These are phyloP conservation scores for Aristolochia contorta DNA, from an alignment of 164 flowering plant species.

Conservation along the genomic window DNA sequence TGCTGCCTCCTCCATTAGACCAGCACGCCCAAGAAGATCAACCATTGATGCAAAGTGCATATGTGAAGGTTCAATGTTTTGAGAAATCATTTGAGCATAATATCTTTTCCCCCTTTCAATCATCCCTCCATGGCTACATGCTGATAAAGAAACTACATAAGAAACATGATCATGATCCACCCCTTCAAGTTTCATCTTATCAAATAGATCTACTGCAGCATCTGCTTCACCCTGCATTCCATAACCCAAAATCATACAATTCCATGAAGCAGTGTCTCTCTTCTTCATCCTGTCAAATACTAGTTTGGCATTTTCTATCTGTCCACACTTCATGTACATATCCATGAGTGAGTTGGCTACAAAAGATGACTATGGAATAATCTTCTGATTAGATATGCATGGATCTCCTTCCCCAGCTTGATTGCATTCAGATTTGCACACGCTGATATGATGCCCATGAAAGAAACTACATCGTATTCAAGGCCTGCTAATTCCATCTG, in stretches of 20 bases:
- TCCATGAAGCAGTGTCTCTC: conserved; percentile 21
- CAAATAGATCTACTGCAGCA: conserved; percentile 30
- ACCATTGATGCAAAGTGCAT: conserved; percentile 33
- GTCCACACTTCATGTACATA: conserved; percentile 15
- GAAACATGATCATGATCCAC: conserved; percentile 18
- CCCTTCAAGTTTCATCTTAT: conserved; percentile 13
- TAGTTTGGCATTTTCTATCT: conserved; percentile 8
- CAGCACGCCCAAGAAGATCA: conserved; percentile 24
- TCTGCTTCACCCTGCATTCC: conserved; percentile 37
- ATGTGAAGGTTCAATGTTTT: conserved; percentile 10
- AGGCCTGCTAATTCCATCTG: conserved; percentile 10
- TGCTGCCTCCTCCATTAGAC: conserved; percentile 12
- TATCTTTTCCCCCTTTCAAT: conserved; percentile 19
- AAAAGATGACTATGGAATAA: conserved; percentile 4
- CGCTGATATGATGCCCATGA: conserved; percentile 11
- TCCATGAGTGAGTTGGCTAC: conserved; percentile 14
- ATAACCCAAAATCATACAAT: conserved; percentile 16
- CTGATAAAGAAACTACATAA: conserved; percentile 37
- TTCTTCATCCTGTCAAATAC: conserved; percentile 9
- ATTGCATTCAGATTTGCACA: conserved; percentile 13
- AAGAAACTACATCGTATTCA: conserved; percentile 10
- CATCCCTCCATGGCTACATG: conserved; percentile 46
- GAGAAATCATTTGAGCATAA: conserved; percentile 7
- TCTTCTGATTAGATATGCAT: conserved; percentile 8
- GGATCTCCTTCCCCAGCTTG: conserved; percentile 15